These are phyloP conservation scores for Metrosideros polymorpha DNA, from an alignment of 441 rosid genomes.

Conservation along the genomic window DNA sequence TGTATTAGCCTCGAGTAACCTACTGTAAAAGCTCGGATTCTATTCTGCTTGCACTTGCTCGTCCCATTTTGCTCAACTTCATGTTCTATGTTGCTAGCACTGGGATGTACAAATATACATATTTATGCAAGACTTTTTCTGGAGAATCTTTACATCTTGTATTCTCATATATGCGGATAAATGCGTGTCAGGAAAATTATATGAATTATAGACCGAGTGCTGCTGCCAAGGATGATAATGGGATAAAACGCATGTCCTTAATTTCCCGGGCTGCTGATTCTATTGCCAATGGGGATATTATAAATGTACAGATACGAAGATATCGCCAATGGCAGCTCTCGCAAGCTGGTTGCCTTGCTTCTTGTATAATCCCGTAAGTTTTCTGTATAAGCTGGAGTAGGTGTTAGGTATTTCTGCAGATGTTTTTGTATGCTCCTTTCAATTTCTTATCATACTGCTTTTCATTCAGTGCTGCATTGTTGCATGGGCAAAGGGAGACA, in stretches of 20 bases:
- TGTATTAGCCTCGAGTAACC: neutral
- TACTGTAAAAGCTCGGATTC: neutral
- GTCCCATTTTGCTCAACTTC: neutral
- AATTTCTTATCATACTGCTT: neutral
- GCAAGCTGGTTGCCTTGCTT: slow-evolving; percentile 63
- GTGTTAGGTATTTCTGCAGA: slow-evolving; percentile 1
- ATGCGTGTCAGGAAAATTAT: slow-evolving; percentile 80
- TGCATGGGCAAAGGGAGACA: slow-evolving; percentile 85
- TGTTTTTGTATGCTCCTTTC: slow-evolving; percentile 3
- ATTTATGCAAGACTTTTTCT: neutral
- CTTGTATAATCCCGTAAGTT: slow-evolving; percentile 89
- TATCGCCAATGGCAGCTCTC: slow-evolving; percentile 96
- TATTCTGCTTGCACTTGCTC: neutral
- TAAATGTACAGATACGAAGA: slow-evolving; percentile 94
- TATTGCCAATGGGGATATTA: slow-evolving; percentile 83
- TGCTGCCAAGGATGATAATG: slow-evolving; percentile 59
- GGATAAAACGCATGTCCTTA: slow-evolving; percentile 61
- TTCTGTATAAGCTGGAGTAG: neutral
- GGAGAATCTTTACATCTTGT: neutral
- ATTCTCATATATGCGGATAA: neutral
- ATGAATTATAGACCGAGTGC: slow-evolving; percentile 76
- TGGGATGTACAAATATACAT: neutral
- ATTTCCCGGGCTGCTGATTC: slow-evolving; percentile 95
- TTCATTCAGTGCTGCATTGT: slow-evolving; percentile 62
- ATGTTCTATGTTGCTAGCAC: neutral